phyloP scores from a whole-genome alignment of 2,329 filamentous ascomycete genomes.

The Microascus cirrosus region DNA sequence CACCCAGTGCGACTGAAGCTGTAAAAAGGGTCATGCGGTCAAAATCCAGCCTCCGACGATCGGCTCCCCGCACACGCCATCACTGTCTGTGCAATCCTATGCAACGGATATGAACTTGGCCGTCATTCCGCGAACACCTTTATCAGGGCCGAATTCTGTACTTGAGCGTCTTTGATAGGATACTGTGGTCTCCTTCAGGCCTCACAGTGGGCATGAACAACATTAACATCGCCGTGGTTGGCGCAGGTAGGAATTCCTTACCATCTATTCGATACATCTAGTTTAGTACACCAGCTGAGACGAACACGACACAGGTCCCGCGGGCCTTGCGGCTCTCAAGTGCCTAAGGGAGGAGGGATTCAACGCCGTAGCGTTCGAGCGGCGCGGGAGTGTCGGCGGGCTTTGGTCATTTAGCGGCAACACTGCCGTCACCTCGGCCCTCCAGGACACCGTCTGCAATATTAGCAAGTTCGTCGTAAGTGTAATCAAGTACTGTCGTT shows the following conservation, averaged over 20 bases:
- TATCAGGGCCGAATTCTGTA: too few relatives aligned
- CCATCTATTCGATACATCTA: not conserved
- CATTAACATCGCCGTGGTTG: not conserved
- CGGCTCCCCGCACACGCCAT: too few relatives aligned
- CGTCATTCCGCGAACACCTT: too few relatives aligned
- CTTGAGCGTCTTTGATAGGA: too few relatives aligned
- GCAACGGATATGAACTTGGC: too few relatives aligned
- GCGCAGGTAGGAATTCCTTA: not conserved
- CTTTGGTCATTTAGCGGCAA: constrained; percentile 30
- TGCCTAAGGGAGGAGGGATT: constrained; percentile 30
- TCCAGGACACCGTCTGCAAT: constrained; percentile 7
- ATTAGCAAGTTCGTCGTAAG: constrained; percentile 12
- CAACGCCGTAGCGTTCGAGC: constrained; percentile 25
- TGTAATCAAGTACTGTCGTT: constrained; percentile 4
- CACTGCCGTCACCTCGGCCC: constrained; percentile 18
- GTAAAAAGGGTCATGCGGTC: too few relatives aligned
- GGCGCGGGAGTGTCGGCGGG: constrained; percentile 25
- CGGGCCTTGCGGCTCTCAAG: constrained; percentile 22
- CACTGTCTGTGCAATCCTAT: too few relatives aligned
- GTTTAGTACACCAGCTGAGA: not conserved
- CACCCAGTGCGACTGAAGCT: too few relatives aligned
- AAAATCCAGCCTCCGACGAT: too few relatives aligned
- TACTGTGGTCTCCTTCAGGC: too few relatives aligned
- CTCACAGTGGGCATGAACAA: not conserved
- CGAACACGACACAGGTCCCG: constrained; percentile 11